A percentile compares a stretch with the other conserved stretches of the same genome.
Evolutionary conservation across 148 eudicot species (phyloP).

Genomic region (Rhododendron williamsianum): DNA sequence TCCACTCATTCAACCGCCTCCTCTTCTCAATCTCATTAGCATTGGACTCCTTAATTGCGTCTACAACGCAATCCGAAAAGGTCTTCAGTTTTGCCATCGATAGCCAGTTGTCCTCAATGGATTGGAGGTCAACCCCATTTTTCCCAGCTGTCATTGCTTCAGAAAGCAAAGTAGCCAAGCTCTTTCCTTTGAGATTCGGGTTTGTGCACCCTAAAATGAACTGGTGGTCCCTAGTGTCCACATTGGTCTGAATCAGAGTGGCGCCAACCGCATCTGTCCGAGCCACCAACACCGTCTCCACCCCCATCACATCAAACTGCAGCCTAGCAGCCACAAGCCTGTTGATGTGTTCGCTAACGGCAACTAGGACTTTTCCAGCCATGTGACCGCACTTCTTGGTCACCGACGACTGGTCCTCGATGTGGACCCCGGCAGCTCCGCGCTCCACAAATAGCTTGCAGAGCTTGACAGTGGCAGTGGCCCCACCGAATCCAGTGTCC

Average conservation of each 20-base stretch:
- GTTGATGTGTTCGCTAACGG: slow-evolving; percentile 59
- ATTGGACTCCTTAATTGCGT: slow-evolving; percentile 38
- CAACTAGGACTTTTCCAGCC: slow-evolving; percentile 74
- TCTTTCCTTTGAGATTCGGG: slow-evolving; percentile 39
- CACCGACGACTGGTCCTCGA: slow-evolving; percentile 79
- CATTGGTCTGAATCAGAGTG: slow-evolving; percentile 57
- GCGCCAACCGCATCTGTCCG: slow-evolving; percentile 75
- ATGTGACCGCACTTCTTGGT: slow-evolving; percentile 83
- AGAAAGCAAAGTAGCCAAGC: slow-evolving; percentile 41
- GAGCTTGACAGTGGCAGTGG: slow-evolving; percentile 74
- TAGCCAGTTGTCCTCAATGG: slow-evolving; percentile 63
- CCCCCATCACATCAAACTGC: slow-evolving; percentile 77
- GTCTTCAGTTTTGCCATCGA: slow-evolving; percentile 47
- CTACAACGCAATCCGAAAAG: slow-evolving; percentile 52
- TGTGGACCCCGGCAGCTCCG: slow-evolving; percentile 78
- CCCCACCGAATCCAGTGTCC: slow-evolving; percentile 82
- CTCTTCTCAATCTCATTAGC: slow-evolving; percentile 46
- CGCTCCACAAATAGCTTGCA: slow-evolving; percentile 84
- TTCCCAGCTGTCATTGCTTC: slow-evolving; percentile 57
- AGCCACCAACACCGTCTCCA: slow-evolving; percentile 65
- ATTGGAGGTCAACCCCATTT: slow-evolving; percentile 53
- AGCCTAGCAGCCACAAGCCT: slow-evolving; percentile 68
- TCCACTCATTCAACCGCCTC: slow-evolving; percentile 55
- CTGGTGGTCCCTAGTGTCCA: slow-evolving; percentile 69
- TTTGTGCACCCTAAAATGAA: slow-evolving; percentile 63